Base-by-base conservation (phyloP, 2,329 filamentous ascomycete species). In the Clonostachys solani region DNA sequence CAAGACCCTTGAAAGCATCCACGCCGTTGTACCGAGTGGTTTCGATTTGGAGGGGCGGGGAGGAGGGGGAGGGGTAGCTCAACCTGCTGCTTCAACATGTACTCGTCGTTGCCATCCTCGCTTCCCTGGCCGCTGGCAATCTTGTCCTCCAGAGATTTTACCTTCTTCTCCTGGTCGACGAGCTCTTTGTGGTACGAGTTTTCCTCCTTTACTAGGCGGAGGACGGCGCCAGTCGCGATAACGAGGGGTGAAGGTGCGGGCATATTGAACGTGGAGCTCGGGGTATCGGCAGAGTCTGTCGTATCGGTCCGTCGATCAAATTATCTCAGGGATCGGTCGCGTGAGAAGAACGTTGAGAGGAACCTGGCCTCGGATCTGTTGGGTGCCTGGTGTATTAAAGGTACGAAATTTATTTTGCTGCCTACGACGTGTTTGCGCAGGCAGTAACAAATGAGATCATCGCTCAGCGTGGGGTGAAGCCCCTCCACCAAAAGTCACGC, bases 201-300 rank as follows among this genome's bases (percentile, higher is more conserved):
- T 67, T 96, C 89, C 68, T 99, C 94, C 68, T 95, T 96, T 55
- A 96, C 81, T 43, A 97, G 81, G 49, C 94, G 89, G 58, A 80
- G 76, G 55, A 97, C 82, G 17, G 89, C 83, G 51, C 85, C 81
- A 19, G 89, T 94, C 41, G 87, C 84, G 62, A 96, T 94, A 58
- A 81, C 69, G 64, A 96, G 82, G 56, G 84, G 79, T 2, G 85
- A 84, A 41, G 88, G 87, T 33, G 89, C 78, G 5, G 89, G 78
- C 91, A 96, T 96, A 18, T 29, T 29, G 23, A 29, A 29, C 23
- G 23, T 29, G 23, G 23, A 29, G 23, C 23, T 29, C 9, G 23
- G 23, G 23, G 23, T 29, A 29, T 10, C 23, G 8, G 23, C 23
- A 29, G 9, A 29, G 23, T 9, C 23, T 29, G 23, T 29, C 23